Base-by-base conservation (phyloP, 2,329 filamentous ascomycete species). In the Colletotrichum nymphaeae region DNA sequence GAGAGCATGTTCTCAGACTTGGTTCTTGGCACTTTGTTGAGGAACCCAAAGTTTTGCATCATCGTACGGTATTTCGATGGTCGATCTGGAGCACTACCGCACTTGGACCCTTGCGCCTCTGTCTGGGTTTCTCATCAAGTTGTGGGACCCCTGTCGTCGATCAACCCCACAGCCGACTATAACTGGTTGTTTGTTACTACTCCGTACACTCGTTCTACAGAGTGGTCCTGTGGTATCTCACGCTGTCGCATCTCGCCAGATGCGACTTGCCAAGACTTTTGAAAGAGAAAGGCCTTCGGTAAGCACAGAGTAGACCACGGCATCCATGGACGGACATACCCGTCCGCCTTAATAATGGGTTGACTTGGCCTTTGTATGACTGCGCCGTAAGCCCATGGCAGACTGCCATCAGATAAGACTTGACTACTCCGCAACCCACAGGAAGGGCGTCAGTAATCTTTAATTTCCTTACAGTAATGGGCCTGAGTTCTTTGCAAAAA, bases 1-100 rank as follows among this genome's bases (percentile, higher is more conserved):
- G 52, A 19, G 52, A 24, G n/a, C 30, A 24, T 28, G 26, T 59
- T 67, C 59, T 57, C 59, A 69, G 59, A 69, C 59, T n/a, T 37
- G 49, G 55, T 67, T 62, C 56, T 60, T 49, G 46, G 35, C 16
- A 24, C 16, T 42, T 19, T 56, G 49, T 49, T 68, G 57, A 68
- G 55, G 24, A 46, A 56, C 66, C 30, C 55, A 37, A 8, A 55
- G 58, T 68, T 68, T 63, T 62, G 30, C 37, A 35, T 35, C 53
- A 22, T 64, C 30, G 22, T 42, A 37, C 37, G 63, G 42, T 37
- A 69, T 28, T 46, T n/a, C 30, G 32, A 42, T 49, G 63, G 32
- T 35, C 22, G 14, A 22, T 55, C 46, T 55, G 8, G 30, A 46
- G 26, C 49, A 37, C 37, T n/a, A 49, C 42, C 19, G 42, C 42